Percentiles rank a stretch among this genome's conserved stretches.
phyloP scores from a whole-genome alignment of 495 filamentous ascomycete genomes.

The Penicillium cataractarum region DNA sequence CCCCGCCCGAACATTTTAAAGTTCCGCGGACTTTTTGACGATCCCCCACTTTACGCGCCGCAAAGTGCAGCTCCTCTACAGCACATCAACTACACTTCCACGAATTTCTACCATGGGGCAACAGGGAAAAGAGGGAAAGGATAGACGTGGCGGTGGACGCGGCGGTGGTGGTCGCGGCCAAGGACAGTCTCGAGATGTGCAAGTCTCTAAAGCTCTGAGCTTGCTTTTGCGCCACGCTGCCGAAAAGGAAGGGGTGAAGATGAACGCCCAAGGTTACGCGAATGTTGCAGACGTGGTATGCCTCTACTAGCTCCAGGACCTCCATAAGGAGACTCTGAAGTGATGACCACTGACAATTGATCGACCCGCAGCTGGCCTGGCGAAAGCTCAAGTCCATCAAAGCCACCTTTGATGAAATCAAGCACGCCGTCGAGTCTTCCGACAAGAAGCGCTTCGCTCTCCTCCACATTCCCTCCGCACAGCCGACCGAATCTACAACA shows the following conservation, averaged over 20 bases:
- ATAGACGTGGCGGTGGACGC: constrained; percentile 9
- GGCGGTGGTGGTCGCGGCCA: constrained; percentile 20
- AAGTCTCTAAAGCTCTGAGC: constrained; percentile 80
- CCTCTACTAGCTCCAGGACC: not conserved
- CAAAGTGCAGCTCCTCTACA: not conserved
- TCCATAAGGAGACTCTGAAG: too few species aligned
- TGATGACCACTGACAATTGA: not conserved
- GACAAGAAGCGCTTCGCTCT: constrained; percentile 90
- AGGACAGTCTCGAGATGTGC: constrained; percentile 55
- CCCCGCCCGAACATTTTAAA: constrained; percentile 12
- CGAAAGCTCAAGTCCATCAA: constrained; percentile 68
- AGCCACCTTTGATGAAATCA: constrained; percentile 74
- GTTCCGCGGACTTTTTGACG: not conserved
- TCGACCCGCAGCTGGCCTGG: constrained; percentile 62
- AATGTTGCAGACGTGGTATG: constrained; percentile 78
- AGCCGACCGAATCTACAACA: constrained; percentile 23
- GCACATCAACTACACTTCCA: not conserved
- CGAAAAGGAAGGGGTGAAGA: constrained; percentile 70
- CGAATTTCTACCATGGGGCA: not conserved
- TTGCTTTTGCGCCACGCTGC: constrained; percentile 84
- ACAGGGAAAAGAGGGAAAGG: constrained; percentile 12
- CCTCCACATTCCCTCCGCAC: constrained; percentile 46
- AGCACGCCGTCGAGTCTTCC: constrained; percentile 67
- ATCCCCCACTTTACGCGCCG: constrained; percentile 8
- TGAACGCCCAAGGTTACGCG: constrained; percentile 80